Base-by-base conservation (phyloP, 441 rosid genomes). In the Breynia disticha region DNA sequence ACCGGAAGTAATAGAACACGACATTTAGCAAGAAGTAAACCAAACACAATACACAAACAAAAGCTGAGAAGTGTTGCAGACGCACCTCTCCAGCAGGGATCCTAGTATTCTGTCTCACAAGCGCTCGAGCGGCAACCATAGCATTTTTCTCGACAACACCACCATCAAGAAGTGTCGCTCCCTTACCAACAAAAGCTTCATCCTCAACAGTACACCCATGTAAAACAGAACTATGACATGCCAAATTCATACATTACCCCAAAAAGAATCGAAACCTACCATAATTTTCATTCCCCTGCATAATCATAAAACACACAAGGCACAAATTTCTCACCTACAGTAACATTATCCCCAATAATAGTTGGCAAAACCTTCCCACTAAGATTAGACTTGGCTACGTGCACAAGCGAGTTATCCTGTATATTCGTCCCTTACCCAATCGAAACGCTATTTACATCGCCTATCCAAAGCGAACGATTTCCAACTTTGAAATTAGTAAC, bases 141-240 rank as follows among this genome's bases (percentile, higher is more conserved):
- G 71, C 88, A 76, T 83, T 78, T 76, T 82, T 85, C 71, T 87
- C 93, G 51, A 90, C 95, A 54, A 82, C 80, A 51, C 72, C 95
- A 53, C 91, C 97, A 32, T 93, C 97, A 68, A 93, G 95, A 59
- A 93, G 77, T 28, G 86, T 84, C 22, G 97, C 95, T 48, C 91
- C 95, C 93, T 84, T 86, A 20, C 97, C 95, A 28, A 93, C 83
- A 67, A 88, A 86, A 46, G 95, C 77, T 61, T 86, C 95, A 66
- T 93, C 90, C 75, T 84, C 96, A 61, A 86, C 90, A 52, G 84
- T 86, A 71, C 97, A 93, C 41, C 98, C 98, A 88, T 88, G 96
- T 63, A 88, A 68, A 79, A 93, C 84, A 68, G 95, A 90, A 67
- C 97, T 77, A 67, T 93, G 98, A 61, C 97, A 95, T 93, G 83